phyloP scores from a whole-genome alignment of 768 basidiomycete species.

The Russula sp. region DNA sequence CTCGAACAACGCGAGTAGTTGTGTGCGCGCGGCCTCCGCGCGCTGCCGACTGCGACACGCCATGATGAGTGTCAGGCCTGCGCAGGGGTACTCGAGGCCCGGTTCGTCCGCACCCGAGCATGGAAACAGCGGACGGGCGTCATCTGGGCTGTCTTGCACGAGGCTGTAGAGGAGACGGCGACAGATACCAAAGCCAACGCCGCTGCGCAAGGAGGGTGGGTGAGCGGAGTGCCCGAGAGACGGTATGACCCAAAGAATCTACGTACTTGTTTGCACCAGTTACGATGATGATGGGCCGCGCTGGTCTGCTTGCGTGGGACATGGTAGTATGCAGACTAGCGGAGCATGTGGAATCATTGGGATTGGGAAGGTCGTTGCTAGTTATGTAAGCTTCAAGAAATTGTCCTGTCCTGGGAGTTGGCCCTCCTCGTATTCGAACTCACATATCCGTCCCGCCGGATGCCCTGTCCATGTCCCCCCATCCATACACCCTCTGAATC shows the following conservation, averaged over 20 bases:
- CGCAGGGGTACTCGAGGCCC: constrained; percentile 32
- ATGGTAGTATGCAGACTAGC: background rate
- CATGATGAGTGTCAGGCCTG: constrained; percentile 68
- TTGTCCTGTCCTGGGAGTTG: too few species aligned
- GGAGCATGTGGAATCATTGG: background rate
- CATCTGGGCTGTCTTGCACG: constrained; percentile 43
- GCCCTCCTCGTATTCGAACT: too few species aligned
- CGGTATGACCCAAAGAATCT: background rate
- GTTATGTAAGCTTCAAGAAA: too few species aligned
- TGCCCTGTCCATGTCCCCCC: too few species aligned
- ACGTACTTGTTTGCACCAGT: constrained; percentile 36
- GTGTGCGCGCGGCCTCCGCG: constrained; percentile 54
- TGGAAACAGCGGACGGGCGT: constrained; percentile 44
- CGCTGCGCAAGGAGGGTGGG: constrained; percentile 39
- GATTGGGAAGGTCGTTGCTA: too few species aligned
- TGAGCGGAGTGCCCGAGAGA: background rate
- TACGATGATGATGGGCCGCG: constrained; percentile 31
- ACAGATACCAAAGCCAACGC: constrained; percentile 80
- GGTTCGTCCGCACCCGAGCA: constrained; percentile 24
- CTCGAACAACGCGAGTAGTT: constrained; percentile 51
- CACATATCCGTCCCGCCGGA: too few species aligned
- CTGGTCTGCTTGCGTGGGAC: background rate
- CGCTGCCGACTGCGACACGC: constrained; percentile 67
- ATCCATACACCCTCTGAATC: too few species aligned
- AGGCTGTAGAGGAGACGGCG: constrained; percentile 69